Conservation (phyloP, 2,329 filamentous ascomycete species). For the Alternaria hordeiaustralica region DNA sequence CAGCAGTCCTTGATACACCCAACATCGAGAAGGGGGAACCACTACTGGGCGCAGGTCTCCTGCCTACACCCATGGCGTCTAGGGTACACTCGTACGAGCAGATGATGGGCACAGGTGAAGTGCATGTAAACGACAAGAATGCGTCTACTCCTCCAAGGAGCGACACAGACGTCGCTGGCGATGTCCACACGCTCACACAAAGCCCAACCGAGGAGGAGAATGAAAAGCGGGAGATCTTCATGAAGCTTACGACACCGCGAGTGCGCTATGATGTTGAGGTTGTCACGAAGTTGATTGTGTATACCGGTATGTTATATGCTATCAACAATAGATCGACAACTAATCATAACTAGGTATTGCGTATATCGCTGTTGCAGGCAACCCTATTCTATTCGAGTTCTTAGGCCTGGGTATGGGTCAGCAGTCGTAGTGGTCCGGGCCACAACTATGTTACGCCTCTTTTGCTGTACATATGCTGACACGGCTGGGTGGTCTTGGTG, state of each 20-base stretch:
- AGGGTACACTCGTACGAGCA: conserved; percentile 70
- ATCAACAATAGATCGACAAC: not conserved
- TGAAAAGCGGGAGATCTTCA: conserved; percentile 74
- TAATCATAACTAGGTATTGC: conserved; percentile 70
- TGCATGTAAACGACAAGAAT: conserved; percentile 9
- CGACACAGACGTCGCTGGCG: conserved; percentile 42
- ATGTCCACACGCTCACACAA: conserved; percentile 20
- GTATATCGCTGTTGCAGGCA: conserved; percentile 78
- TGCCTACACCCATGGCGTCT: conserved; percentile 56
- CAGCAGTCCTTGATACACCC: conserved; percentile 43
- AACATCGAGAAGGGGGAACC: conserved; percentile 36
- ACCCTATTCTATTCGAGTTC: conserved; percentile 74
- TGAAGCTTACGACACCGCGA: conserved; percentile 79
- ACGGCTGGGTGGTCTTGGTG: not conserved
- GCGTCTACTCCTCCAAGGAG: conserved; percentile 34
- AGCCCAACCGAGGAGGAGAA: conserved; percentile 43
- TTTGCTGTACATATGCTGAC: not conserved
- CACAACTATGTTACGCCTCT: not conserved
- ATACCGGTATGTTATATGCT: conserved; percentile 70
- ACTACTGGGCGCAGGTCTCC: conserved; percentile 51
- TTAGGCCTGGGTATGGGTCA: conserved; percentile 56
- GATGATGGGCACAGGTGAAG: conserved; percentile 74
- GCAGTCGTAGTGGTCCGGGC: conserved; percentile 7
- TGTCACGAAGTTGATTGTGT: conserved; percentile 94
- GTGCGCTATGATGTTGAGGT: conserved; percentile 99